Conservation (phyloP, 2,329 filamentous ascomycete species). For the Pestalotiopsis sp. region DNA sequence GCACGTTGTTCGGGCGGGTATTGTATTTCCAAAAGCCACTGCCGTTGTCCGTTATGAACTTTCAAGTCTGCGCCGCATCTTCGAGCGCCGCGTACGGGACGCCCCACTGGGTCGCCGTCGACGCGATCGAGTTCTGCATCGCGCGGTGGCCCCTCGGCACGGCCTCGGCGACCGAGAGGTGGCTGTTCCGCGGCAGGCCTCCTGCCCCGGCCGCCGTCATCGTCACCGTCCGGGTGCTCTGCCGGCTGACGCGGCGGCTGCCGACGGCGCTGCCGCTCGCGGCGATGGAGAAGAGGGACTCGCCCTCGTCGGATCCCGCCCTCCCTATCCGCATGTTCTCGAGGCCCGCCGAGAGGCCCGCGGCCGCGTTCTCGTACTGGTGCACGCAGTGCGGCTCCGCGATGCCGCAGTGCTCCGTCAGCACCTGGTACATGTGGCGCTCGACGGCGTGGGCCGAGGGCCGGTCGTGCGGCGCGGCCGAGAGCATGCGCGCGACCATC, state of each 20-base stretch:
- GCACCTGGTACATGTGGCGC: constrained; percentile 50
- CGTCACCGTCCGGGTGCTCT: neutral
- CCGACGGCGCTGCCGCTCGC: neutral
- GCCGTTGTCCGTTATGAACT: neutral
- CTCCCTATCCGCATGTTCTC: constrained; percentile 29
- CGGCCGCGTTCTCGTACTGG: constrained; percentile 36
- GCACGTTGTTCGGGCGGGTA: neutral
- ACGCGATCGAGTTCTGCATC: neutral
- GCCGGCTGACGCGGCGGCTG: neutral
- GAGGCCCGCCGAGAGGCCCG: constrained; percentile 22
- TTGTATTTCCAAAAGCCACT: neutral
- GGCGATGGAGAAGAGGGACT: neutral
- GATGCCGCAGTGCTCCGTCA: constrained; percentile 48
- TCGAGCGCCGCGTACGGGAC: neutral
- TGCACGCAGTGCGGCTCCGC: constrained; percentile 56
- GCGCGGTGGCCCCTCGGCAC: neutral
- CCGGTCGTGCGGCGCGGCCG: constrained; percentile 50
- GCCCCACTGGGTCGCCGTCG: neutral
- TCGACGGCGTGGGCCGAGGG: constrained; percentile 54
- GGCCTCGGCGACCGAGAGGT: neutral
- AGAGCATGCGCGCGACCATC: constrained; percentile 55
- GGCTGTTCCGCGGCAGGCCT: neutral
- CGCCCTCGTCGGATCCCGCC: neutral
- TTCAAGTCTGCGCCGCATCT: neutral
- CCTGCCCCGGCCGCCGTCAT: neutral